Evolutionary conservation across 2,329 filamentous ascomycete genomes (phyloP).

Genomic region (Tolypocladium tundrense): DNA sequence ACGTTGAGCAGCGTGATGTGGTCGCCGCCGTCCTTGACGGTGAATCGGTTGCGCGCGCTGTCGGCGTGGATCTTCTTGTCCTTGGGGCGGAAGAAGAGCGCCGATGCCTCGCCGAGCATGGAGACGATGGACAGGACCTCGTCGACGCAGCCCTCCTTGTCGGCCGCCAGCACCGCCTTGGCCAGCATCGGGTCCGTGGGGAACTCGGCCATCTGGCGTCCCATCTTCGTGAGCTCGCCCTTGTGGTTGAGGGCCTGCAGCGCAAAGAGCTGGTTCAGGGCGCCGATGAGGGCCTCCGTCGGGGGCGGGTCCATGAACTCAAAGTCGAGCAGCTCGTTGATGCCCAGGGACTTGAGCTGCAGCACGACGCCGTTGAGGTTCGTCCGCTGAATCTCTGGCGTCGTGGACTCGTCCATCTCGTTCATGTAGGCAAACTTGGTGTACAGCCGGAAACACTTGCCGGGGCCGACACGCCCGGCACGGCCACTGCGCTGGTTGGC

Average conservation of each 20-base stretch:
- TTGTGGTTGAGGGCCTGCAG: conserved; percentile 81
- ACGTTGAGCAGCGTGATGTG: conserved; percentile 83
- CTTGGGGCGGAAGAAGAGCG: conserved; percentile 89
- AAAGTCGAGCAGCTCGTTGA: conserved; percentile 86
- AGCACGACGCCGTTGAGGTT: conserved; percentile 80
- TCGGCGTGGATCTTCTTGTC: conserved; percentile 97
- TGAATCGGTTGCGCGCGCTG: conserved; percentile 79
- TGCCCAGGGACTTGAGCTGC: conserved; percentile 78
- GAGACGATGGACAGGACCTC: conserved; percentile 90
- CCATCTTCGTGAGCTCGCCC: conserved; percentile 81
- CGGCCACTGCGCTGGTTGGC: conserved; percentile 89
- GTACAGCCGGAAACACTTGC: conserved; percentile 88
- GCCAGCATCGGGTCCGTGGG: conserved; percentile 87
- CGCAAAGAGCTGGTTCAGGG: conserved; percentile 84
- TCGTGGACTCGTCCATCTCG: conserved; percentile 85
- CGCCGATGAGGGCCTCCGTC: conserved; percentile 78
- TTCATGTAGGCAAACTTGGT: conserved; percentile 92
- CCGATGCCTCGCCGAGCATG: conserved; percentile 81
- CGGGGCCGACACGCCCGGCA: conserved; percentile 83
- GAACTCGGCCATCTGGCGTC: conserved; percentile 91
- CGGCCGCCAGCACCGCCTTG: conserved; percentile 78
- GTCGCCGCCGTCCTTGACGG: conserved; percentile 82
- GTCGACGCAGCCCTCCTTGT: conserved; percentile 85
- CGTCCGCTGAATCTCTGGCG: conserved; percentile 84
- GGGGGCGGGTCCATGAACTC: conserved; percentile 94